Evolutionary conservation across 352 stramenopile species (phyloP).

Genomic region (Globisporangium camurandrum): DNA sequence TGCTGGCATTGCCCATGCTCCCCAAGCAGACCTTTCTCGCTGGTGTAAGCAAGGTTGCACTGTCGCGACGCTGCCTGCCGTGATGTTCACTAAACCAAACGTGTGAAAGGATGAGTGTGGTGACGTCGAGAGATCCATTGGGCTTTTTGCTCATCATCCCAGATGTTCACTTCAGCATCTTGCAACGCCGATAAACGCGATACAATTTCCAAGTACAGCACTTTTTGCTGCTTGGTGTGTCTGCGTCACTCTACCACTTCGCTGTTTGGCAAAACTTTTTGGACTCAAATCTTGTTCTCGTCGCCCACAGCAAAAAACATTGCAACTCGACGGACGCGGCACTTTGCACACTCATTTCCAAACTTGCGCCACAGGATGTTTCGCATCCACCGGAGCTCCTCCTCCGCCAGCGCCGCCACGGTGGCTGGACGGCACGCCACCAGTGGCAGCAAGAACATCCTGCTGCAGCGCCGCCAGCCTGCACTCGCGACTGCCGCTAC

Average conservation of each 20-base stretch:
- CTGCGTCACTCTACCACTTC: constrained; percentile 1
- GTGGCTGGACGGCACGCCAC: constrained; percentile 1
- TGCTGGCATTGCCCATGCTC: too few relatives aligned
- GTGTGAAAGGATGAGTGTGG: neutral
- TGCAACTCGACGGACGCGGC: neutral
- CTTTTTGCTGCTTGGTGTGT: constrained; percentile 12
- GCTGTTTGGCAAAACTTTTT: constrained; percentile 15
- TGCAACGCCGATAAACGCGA: constrained; percentile 9
- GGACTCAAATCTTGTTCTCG: constrained; percentile 4
- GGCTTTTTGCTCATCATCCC: neutral
- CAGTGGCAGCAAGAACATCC: constrained; percentile 3
- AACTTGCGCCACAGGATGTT: constrained; percentile 27
- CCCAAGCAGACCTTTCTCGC: too few relatives aligned
- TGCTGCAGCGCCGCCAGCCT: constrained; percentile 15
- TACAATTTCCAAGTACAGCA: constrained; percentile 11
- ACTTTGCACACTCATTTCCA: constrained; percentile 16
- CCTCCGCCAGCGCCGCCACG: constrained; percentile 13
- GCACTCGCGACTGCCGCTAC: constrained; percentile 7
- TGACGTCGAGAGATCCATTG: neutral
- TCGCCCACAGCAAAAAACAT: neutral
- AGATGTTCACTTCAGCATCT: constrained; percentile 18
- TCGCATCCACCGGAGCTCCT: constrained; percentile 31
- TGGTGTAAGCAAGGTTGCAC: too few relatives aligned
- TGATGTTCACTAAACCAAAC: too few relatives aligned
- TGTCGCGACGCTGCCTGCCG: too few relatives aligned